Conservation (phyloP, 192 early-diverging fungal genomes). For the Coemansia furcata region DNA sequence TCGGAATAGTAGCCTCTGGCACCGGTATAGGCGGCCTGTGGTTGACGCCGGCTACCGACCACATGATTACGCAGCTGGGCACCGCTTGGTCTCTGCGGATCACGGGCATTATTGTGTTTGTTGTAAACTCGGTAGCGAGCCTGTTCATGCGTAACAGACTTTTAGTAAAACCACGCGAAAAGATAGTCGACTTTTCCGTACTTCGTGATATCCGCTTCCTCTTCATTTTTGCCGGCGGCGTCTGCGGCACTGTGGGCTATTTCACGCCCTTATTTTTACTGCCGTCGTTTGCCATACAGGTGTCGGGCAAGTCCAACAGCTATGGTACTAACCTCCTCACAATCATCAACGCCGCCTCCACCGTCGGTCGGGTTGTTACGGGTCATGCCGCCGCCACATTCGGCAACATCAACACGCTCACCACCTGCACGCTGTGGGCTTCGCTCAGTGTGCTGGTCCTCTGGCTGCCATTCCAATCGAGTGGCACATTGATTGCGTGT, state of each 20-base stretch:
- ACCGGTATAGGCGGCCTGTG: conserved; percentile 57
- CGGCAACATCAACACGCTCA: conserved; percentile 63
- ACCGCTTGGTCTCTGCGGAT: conserved; percentile 58
- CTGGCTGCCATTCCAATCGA: conserved; percentile 55
- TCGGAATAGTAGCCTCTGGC: conserved; percentile 55
- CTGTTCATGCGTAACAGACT: conserved; percentile 44
- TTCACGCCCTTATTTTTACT: conserved; percentile 60
- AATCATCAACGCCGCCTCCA: conserved; percentile 64
- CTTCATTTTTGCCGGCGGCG: conserved; percentile 32
- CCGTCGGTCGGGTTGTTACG: conserved; percentile 59
- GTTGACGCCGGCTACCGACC: conserved; percentile 52
- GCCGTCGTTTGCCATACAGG: conserved; percentile 42
- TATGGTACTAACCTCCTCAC: conserved; percentile 61
- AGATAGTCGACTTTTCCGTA: conserved; percentile 45
- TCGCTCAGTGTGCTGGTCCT: conserved; percentile 49
- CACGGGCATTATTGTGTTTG: conserved; percentile 50
- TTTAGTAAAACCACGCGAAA: conserved; percentile 17
- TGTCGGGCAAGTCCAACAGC: conserved; percentile 34
- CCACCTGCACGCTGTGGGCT: conserved; percentile 46
- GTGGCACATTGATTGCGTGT: conserved; percentile 43
- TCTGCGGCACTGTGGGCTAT: conserved; percentile 55
- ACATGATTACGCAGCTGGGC: conserved; percentile 49
- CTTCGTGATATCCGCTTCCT: conserved; percentile 49
- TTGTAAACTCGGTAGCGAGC: conserved; percentile 36
- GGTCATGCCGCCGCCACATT: conserved; percentile 59